Base-by-base conservation (phyloP, 257 asterid genomes). In the Solanum bukasovii region DNA sequence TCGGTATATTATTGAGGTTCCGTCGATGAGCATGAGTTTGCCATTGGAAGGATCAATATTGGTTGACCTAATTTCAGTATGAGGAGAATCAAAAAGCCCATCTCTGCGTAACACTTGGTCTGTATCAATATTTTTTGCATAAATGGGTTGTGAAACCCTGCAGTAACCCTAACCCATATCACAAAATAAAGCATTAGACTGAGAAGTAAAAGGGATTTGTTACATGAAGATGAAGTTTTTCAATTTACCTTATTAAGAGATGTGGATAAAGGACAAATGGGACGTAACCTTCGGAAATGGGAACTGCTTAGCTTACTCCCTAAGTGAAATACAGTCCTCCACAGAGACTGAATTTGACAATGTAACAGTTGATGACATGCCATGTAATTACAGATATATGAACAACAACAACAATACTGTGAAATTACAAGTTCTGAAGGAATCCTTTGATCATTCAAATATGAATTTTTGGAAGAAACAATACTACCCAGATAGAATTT, bases 11-110 rank as follows among this genome's bases (percentile, higher is more conserved):
- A 97, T 87, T 6, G 99, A 92, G 34, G 98, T 94, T 84, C 99
- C 99, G 49, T 97, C 99, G 34, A 97, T 90, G 88, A 97, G 98
- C 99, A 97, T 96, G 77, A 97, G 95, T 92, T 98, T 95, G 87
- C 96, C 98, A 87, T 88, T 91, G 37, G 96, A 89, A 37, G 95
- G 88, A 87, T 87, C 91, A 33, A 72, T 46, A 87, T 87, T 83
- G 9, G 86, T 87, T 61, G 90, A 63, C 87, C 87, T 92, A 87
- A 92, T 93, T 87, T 89, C 87, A 84, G 16, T 52, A 74, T 82
- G 40, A 79, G 89, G 87, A 85, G 94, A 88, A 88, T 91, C 94
- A 83, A 88, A 40, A 65, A 25, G 18, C 84, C 90, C 75, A 65
- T 88, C 88, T 83, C 90, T 88, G 77, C 83, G 83, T 81, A 87